Conservation (phyloP, 805 yeast species). For the Alloascoidea africana region DNA sequence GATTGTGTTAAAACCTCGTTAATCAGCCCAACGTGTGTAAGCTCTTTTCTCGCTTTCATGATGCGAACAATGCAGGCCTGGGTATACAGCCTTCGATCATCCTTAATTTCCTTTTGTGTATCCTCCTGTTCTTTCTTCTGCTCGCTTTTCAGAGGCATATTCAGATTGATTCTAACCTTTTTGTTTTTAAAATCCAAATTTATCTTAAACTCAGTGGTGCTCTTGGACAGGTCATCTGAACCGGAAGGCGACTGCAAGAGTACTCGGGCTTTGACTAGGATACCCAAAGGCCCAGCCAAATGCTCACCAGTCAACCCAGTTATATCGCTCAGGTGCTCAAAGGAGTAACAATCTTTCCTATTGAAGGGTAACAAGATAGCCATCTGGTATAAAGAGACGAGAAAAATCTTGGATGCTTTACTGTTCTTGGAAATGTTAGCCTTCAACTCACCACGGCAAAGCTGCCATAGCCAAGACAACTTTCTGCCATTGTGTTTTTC, state of each 20-base stretch:
- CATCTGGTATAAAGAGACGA: slow-evolving; percentile 76
- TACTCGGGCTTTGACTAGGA: slow-evolving; percentile 66
- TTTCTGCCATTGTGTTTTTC: slow-evolving; percentile 75
- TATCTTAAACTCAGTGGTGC: slow-evolving; percentile 50
- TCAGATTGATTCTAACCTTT: slow-evolving; percentile 69
- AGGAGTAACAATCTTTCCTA: slow-evolving; percentile 41
- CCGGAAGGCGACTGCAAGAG: slow-evolving; percentile 53
- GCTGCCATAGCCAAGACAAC: slow-evolving; percentile 91
- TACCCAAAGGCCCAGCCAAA: slow-evolving; percentile 63
- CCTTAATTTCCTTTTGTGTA: slow-evolving; percentile 67
- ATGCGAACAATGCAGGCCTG: slow-evolving; percentile 92
- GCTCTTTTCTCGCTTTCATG: slow-evolving; percentile 82
- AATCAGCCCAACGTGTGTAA: slow-evolving; percentile 66
- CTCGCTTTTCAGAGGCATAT: slow-evolving; percentile 38
- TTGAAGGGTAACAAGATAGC: slow-evolving; percentile 79
- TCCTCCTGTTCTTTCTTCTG: slow-evolving; percentile 57
- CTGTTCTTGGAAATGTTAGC: slow-evolving; percentile 75
- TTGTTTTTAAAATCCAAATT: slow-evolving; percentile 76
- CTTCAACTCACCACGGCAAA: slow-evolving; percentile 81
- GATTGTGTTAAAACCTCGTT: slow-evolving; percentile 84
- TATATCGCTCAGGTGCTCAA: slow-evolving; percentile 42
- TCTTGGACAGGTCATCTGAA: slow-evolving; percentile 36
- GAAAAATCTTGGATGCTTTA: slow-evolving; percentile 66
- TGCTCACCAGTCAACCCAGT: slow-evolving; percentile 55
- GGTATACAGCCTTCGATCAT: slow-evolving; percentile 70